These are phyloP conservation scores for Tilletia horrida DNA, from an alignment of 1,284 basidiomycete genomes.

Conservation along the genomic window DNA sequence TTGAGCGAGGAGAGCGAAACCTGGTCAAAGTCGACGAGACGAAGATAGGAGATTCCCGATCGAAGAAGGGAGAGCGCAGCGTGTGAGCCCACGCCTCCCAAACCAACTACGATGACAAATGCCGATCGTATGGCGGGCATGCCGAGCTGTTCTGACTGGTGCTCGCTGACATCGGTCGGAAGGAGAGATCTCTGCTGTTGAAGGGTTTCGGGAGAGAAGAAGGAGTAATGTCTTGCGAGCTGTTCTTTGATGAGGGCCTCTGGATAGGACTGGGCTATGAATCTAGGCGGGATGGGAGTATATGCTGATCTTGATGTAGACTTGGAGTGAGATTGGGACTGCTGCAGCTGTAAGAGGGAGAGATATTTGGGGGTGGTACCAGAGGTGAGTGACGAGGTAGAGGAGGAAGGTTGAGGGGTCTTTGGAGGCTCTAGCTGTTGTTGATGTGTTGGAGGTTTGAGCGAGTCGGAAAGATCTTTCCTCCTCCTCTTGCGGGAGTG, in stretches of 20 bases:
- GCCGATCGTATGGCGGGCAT: conserved; percentile 75
- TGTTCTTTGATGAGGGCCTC: conserved; percentile 60
- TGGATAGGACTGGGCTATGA: conserved; percentile 33
- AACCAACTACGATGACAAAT: conserved; percentile 83
- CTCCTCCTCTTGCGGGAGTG: background rate
- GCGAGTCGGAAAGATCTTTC: background rate
- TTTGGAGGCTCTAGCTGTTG: background rate
- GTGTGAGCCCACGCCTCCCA: conserved; percentile 95
- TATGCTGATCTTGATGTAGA: background rate
- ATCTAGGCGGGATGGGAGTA: background rate
- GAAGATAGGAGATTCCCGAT: conserved; percentile 45
- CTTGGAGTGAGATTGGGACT: conserved; percentile 2
- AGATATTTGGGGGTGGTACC: conserved; percentile 19
- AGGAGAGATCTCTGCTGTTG: background rate
- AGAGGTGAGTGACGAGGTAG: background rate
- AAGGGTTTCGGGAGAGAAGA: conserved; percentile 54
- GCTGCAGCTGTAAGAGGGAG: conserved; percentile 12
- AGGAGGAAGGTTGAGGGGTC: background rate
- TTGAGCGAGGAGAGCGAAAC: conserved; percentile 61
- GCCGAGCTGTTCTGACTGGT: conserved; percentile 73
- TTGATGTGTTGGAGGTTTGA: conserved; percentile 2
- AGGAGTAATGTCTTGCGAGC: conserved; percentile 87
- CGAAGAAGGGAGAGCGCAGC: conserved; percentile 75
- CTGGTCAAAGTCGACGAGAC: conserved; percentile 54
- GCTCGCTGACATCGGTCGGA: background rate